phyloP scores from a whole-genome alignment of 2,329 filamentous ascomycete species.

The Plenodomus biglobosus region DNA sequence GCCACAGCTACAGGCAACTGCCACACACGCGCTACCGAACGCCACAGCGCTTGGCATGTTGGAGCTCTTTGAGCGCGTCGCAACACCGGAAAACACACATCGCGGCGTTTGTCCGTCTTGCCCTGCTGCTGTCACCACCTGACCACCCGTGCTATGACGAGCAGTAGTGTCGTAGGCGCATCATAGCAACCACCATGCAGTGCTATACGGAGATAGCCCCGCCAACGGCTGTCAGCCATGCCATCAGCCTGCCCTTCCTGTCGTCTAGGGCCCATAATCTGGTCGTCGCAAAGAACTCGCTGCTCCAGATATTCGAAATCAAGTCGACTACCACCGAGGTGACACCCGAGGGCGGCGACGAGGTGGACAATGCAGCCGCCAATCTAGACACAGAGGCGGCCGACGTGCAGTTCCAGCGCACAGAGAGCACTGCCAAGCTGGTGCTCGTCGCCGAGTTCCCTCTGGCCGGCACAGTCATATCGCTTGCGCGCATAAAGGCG shows the following conservation, averaged over 20 bases:
- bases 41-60: background rate
- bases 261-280: slow-evolving; percentile 78
- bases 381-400: slow-evolving; percentile 55
- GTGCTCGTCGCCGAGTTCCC: slow-evolving; percentile 82
- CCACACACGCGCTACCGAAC: background rate
- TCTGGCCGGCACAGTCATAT: slow-evolving; percentile 80
- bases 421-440: slow-evolving; percentile 71
- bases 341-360: slow-evolving; percentile 43
- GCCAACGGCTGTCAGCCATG: slow-evolving; percentile 91
- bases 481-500: slow-evolving; percentile 75
- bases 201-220: slow-evolving; percentile 95
- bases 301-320: slow-evolving; percentile 86
- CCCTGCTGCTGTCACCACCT: background rate
- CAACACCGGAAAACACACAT: slow-evolving; percentile 14
- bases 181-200: slow-evolving; percentile 66
- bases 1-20: slow-evolving; percentile 12
- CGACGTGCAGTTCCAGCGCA: slow-evolving; percentile 56
- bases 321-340: slow-evolving; percentile 67
- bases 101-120: slow-evolving; percentile 6
- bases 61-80: slow-evolving; percentile 24
- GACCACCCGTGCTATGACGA: slow-evolving; percentile 18
- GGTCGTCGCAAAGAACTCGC: slow-evolving; percentile 85
- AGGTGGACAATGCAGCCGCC: slow-evolving; percentile 39
- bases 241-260: slow-evolving; percentile 75
- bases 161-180: slow-evolving; percentile 5